Base-by-base conservation (phyloP, 2,329 filamentous ascomycete genomes). In the Diaporthe sp. region DNA sequence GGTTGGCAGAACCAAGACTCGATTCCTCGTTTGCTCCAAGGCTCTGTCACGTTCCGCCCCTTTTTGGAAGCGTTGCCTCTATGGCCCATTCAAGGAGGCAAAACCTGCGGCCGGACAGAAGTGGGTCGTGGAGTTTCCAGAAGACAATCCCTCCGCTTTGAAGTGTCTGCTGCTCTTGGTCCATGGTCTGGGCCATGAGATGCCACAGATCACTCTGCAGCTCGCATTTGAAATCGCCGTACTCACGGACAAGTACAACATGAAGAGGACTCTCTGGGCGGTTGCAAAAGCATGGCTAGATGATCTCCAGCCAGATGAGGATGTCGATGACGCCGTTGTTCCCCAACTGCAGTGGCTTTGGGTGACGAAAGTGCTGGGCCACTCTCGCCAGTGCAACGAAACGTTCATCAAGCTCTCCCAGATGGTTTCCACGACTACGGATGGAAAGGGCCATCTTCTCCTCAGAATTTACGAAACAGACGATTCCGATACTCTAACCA, bases 171-270 rank as follows among this genome's bases (percentile, higher is more conserved):
- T 68, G 8, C 65, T 68, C 4, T 82, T 85, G 44, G 77, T 79
- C 7, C 83, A 85, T 65, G 79, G 78, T 19, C 74, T 79, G 2
- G 79, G 65, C 1, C 46, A 68, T 9, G 22, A 42, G 46, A n/a
- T 53, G 13, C 65, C 31, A 42, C 0, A 53, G 1, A 8, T 68
- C n/a, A 0, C 7, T 9, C 3, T 68, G 15, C 31, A 68, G 31
- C 46, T 68, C 22, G 65, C 34, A 2, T 83, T 80, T 75, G 72
- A 80, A 0, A 72, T 83, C 4, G 79, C 81, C 0, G 77, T 81
- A 0, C 44, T 83, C 22, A 81, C 81, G 1, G 77, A 83, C 44
- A 83, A 83, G 58, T 83, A 83, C 76, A 79, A 82, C 69, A 75
- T 81, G 15, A 81, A 81, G 0, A 34, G 8, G 3, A 1, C 9